These are phyloP conservation scores for Tremellales sp. DNA, from an alignment of 1,284 basidiomycete genomes.

Conservation along the genomic window DNA sequence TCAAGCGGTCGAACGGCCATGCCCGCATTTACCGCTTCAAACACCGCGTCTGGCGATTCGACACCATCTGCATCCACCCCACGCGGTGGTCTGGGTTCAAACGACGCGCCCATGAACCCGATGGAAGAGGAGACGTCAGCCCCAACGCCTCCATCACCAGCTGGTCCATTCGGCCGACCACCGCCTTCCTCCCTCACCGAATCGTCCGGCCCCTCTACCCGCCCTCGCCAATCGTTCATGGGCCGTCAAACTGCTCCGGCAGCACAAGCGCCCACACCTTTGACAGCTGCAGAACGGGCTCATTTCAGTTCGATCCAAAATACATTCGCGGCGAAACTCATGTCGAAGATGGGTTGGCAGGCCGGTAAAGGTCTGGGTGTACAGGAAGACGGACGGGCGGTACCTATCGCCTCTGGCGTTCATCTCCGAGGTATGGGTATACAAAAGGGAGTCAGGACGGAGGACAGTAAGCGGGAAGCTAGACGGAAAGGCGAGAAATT, in stretches of 20 bases:
- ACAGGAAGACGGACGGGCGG: slow-evolving; percentile 75
- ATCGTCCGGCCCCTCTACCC: slow-evolving; percentile 49
- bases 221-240: slow-evolving; percentile 18
- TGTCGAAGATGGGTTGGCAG: slow-evolving; percentile 93
- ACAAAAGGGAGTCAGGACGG: slow-evolving; percentile 80
- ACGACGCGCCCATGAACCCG: slow-evolving; percentile 12
- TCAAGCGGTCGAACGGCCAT: neutral
- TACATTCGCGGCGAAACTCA: slow-evolving; percentile 76
- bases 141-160: neutral
- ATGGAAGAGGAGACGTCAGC: slow-evolving; percentile 13
- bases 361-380: slow-evolving; percentile 74
- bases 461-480: slow-evolving; percentile 80
- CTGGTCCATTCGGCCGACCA: slow-evolving; percentile 25
- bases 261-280: slow-evolving; percentile 43
- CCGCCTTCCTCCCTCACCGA: slow-evolving; percentile 45
- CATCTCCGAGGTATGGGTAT: slow-evolving; percentile 74
- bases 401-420: slow-evolving; percentile 72
- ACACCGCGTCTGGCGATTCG: slow-evolving; percentile 5
- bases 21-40: neutral
- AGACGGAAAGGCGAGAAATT: slow-evolving; percentile 57
- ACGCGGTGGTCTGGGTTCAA: slow-evolving; percentile 16
- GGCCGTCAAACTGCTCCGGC: slow-evolving; percentile 8
- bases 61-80: slow-evolving; percentile 1
- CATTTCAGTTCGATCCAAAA: slow-evolving; percentile 76
- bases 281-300: slow-evolving; percentile 62